Conservation (phyloP, 495 filamentous ascomycete genomes). For the Entonaema liquescens region DNA sequence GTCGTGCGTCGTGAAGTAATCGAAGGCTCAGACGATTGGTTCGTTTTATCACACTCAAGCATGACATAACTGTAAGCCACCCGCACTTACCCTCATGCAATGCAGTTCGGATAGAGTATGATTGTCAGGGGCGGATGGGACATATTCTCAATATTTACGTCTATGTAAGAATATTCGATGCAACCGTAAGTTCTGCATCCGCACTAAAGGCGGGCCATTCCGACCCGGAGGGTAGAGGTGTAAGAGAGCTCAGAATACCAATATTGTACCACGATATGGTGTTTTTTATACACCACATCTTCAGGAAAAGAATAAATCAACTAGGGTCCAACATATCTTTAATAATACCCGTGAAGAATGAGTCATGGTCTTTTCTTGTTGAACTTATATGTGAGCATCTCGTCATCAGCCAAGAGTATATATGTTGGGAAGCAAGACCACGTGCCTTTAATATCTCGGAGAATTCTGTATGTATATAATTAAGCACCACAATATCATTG, state of each 20-base stretch:
- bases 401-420: neutral
- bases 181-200: neutral
- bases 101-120: neutral
- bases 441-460: neutral
- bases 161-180: neutral
- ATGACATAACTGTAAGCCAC: neutral
- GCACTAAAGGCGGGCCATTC: neutral
- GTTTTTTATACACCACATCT: too few species aligned
- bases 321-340: too few species aligned
- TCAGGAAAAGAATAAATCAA: too few species aligned
- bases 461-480: neutral
- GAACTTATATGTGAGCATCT: neutral
- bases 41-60: neutral
- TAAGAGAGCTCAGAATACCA: too few species aligned
- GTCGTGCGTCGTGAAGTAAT: neutral
- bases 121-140: neutral
- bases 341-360: too few species aligned
- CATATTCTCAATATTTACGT: neutral
- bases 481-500: neutral
- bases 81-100: neutral
- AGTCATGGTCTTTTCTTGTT: too few species aligned
- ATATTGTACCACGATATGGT: too few species aligned
- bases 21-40: neutral
- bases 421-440: neutral
- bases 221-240: too few species aligned